phyloP scores from a whole-genome alignment of 2,329 filamentous ascomycete species.

The Graphium sp. region DNA sequence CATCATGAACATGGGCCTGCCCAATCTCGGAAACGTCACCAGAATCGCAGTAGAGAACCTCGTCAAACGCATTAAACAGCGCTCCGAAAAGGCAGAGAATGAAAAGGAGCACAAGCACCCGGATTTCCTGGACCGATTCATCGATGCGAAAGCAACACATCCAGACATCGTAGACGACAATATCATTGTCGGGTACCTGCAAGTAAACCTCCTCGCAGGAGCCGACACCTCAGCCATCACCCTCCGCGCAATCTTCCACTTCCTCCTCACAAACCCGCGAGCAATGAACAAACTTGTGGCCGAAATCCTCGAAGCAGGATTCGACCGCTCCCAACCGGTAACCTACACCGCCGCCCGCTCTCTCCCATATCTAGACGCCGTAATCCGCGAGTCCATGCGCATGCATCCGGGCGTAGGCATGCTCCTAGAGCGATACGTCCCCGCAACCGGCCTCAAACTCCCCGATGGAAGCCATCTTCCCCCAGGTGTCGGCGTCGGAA shows the following conservation, averaged over 20 bases:
- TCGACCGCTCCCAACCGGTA: conserved; percentile 8
- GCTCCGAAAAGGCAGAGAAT: too few species aligned
- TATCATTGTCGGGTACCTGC: conserved; percentile 16
- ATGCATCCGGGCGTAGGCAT: conserved; percentile 26
- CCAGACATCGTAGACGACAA: conserved; percentile 18
- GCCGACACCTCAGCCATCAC: conserved; percentile 18
- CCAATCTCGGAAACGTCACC: conserved; percentile 6
- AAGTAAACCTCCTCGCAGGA: conserved; percentile 17
- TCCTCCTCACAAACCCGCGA: conserved; percentile 15
- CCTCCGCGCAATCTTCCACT: conserved; percentile 18
- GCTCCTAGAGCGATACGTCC: conserved; percentile 26
- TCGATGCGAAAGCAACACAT: conserved; percentile 15
- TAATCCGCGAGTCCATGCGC: conserved; percentile 29
- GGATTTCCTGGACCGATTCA: conserved; percentile 17
- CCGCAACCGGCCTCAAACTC: conserved; percentile 16
- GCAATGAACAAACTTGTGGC: conserved; percentile 8
- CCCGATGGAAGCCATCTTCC: conserved; percentile 14
- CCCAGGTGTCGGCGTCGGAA: conserved; percentile 12
- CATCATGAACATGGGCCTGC: conserved; percentile 9
- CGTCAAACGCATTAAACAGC: conserved; percentile 4
- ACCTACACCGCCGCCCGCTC: conserved; percentile 7
- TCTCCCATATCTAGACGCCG: conserved; percentile 19
- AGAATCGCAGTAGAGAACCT: conserved; percentile 5
- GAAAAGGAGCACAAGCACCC: conserved; percentile 5
- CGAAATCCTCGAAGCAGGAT: conserved; percentile 10